Evolutionary conservation across 148 eudicot species (phyloP).

Genomic region (Heliamphora exappendiculata): DNA sequence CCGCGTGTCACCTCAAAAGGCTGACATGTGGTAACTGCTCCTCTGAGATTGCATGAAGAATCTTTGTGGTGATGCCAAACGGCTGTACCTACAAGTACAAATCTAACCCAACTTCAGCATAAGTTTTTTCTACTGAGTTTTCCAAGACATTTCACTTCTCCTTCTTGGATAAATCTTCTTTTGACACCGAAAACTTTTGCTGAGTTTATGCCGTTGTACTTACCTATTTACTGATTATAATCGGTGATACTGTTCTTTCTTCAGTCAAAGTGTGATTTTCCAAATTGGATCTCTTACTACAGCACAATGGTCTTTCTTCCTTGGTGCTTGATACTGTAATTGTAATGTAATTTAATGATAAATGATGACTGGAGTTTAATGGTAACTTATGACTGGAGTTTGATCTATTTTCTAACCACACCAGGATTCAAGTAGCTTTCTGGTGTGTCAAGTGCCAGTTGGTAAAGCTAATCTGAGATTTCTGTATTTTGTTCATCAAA

Average conservation of each 20-base stretch:
- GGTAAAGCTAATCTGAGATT: background rate
- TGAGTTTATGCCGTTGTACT: background rate
- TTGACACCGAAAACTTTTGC: background rate
- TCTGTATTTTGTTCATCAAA: background rate
- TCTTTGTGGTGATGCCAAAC: too few species aligned
- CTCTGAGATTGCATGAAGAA: too few species aligned
- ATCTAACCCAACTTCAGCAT: background rate
- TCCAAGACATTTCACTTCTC: background rate
- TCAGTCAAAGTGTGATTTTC: background rate
- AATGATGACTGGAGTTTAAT: constrained; percentile 1
- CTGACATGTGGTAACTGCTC: too few species aligned
- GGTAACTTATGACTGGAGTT: background rate
- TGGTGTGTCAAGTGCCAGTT: background rate
- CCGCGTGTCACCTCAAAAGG: too few species aligned
- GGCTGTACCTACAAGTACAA: too few species aligned
- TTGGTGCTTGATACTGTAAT: background rate
- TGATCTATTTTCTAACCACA: background rate
- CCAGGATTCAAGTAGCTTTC: background rate
- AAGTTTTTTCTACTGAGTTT: background rate
- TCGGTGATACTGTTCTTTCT: background rate
- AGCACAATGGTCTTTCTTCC: background rate
- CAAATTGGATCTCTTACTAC: background rate
- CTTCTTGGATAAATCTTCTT: background rate
- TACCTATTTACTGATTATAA: background rate
- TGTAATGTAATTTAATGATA: background rate